Percentiles rank a stretch among this genome's conserved stretches.
Conservation (phyloP, 768 basidiomycete genomes). For the Suillus americanus region DNA sequence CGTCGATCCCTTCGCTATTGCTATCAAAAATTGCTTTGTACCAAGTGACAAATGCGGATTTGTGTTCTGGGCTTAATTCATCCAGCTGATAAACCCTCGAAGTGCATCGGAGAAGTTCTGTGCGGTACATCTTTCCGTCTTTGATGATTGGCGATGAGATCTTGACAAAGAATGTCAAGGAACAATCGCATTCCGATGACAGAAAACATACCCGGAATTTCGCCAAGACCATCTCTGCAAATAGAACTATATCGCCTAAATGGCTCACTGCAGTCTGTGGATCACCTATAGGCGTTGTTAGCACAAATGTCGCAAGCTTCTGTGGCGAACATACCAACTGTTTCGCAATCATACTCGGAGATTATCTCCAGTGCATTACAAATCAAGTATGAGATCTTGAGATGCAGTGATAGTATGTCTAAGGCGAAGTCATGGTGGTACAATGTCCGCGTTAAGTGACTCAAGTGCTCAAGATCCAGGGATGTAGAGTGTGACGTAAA, state of each 20-base stretch:
- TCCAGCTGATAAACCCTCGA: slow-evolving; percentile 42
- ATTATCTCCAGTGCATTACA: slow-evolving; percentile 61
- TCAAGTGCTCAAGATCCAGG: slow-evolving; percentile 66
- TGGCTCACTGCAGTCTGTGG: slow-evolving; percentile 81
- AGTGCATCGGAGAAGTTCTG: slow-evolving; percentile 51
- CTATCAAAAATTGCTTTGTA: slow-evolving; percentile 78
- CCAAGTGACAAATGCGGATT: slow-evolving; percentile 55
- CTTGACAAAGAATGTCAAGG: slow-evolving; percentile 35
- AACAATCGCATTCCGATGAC: background rate
- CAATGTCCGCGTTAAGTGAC: slow-evolving; percentile 68
- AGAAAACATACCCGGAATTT: slow-evolving; percentile 56
- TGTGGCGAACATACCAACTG: slow-evolving; percentile 48
- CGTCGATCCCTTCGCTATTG: slow-evolving; percentile 80
- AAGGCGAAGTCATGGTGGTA: slow-evolving; percentile 57
- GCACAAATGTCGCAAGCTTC: background rate
- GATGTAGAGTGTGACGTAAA: slow-evolving; percentile 51
- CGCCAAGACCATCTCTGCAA: slow-evolving; percentile 63
- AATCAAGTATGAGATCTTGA: slow-evolving; percentile 62
- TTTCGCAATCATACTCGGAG: slow-evolving; percentile 77
- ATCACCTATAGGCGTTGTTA: slow-evolving; percentile 51
- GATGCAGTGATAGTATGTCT: slow-evolving; percentile 70
- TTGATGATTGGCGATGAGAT: slow-evolving; percentile 48
- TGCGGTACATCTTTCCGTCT: slow-evolving; percentile 45
- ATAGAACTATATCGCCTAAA: slow-evolving; percentile 77
- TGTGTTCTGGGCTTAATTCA: slow-evolving; percentile 43